A percentile compares a stretch with the other conserved stretches of the same genome.
Conservation (phyloP, 495 filamentous ascomycete species). For the Xylaria telfairii region DNA sequence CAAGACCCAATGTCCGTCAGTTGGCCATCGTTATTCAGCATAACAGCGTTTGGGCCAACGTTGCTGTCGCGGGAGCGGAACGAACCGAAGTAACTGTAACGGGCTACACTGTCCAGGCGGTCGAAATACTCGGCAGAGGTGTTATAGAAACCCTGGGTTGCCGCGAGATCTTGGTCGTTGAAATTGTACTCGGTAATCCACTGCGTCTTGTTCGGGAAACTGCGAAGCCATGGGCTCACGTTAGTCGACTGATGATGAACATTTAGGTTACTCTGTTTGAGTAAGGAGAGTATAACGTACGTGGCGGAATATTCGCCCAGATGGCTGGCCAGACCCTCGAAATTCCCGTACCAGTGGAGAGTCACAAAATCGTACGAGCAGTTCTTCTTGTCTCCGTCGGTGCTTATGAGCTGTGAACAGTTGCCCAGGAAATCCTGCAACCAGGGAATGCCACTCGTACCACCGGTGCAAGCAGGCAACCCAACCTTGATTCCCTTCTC, state of each 20-base stretch:
- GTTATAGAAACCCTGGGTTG: conserved; percentile 71
- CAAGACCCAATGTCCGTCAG: conserved; percentile 77
- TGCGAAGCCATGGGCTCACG: conserved; percentile 19
- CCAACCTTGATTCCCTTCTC: conserved; percentile 62
- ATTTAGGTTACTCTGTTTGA: neutral
- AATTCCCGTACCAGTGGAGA: conserved; percentile 80
- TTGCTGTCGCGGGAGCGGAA: conserved; percentile 71
- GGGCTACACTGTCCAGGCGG: conserved; percentile 61
- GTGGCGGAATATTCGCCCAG: conserved; percentile 64
- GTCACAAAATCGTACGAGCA: conserved; percentile 77
- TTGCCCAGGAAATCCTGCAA: conserved; percentile 64
- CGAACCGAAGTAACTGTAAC: conserved; percentile 76
- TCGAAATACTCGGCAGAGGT: conserved; percentile 68
- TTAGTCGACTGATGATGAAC: neutral
- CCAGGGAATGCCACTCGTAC: conserved; percentile 64
- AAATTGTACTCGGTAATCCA: conserved; percentile 79
- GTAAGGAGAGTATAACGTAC: conserved; percentile 37
- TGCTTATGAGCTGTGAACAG: conserved; percentile 52
- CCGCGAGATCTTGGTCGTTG: conserved; percentile 53
- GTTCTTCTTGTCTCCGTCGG: conserved; percentile 41
- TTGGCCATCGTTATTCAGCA: conserved; percentile 65
- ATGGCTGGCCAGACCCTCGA: conserved; percentile 74
- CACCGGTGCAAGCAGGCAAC: conserved; percentile 64
- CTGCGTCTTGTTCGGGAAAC: conserved; percentile 64
- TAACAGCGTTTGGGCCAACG: conserved; percentile 70